Base-by-base conservation (phyloP, 1,284 basidiomycete species). In the Hypsizygus ulmarius region DNA sequence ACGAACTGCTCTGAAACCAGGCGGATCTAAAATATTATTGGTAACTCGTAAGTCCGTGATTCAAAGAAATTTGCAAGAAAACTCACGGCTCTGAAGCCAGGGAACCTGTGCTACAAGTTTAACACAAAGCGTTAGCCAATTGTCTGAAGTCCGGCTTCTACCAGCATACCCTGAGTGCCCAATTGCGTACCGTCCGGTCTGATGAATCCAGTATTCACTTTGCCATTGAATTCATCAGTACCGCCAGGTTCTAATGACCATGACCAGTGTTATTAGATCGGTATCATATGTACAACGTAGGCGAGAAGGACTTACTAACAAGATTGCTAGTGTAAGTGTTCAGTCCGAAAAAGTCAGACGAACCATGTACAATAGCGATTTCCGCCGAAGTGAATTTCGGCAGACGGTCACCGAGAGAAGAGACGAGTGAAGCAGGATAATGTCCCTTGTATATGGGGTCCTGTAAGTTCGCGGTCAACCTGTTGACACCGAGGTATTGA, bases 321-420 rank as follows among this genome's bases (percentile, higher is more conserved):
- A 85, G 72, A 61, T 87, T 84, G 36, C 79, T 84, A 2, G 85
- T 84, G 66, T 89, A 89, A 8, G 83, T 84, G 66, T 87, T 84
- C 71, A 82, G 76, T 27, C 80, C 83, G 58, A 84, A 81, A 65
- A 87, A 87, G 57, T 87, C 86, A 2, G 81, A 82, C 5, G 80
- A 83, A 33, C 80, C 85, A 51, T 80, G 79, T 47, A 90, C 79
- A 35, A 89, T 65, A 18, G 64, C 64, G 35, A 76, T 55, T 59
- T 90, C 85, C 47, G 82, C 82, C 4, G 69, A 57, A 1, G 84
- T 82, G 58, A 89, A 87, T 15, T 70, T 65, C 5, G 86, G 85
- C 12, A 91, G 74, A 34, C 84, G 78, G 50, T 79, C 77, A 25
- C 82, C 81, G 28, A 87, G 70, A 60, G 82, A 75, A 50, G 75